Base-by-base conservation (phyloP, 2,329 filamentous ascomycete genomes). In the Ciborinia camelliae region DNA sequence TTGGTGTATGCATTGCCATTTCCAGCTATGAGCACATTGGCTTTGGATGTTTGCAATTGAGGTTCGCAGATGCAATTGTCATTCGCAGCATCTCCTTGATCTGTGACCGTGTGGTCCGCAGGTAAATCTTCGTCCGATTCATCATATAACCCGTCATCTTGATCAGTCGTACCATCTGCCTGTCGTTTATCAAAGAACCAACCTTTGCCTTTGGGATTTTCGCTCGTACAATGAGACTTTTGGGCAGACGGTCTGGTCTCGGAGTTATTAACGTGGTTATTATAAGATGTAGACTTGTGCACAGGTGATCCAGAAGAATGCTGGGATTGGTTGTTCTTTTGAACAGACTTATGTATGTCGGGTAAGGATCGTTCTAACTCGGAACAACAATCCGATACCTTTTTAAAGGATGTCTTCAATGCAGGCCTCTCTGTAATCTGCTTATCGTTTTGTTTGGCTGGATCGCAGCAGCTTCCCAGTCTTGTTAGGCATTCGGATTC, bases 51-150 rank as follows among this genome's bases (percentile, higher is more conserved):
- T 55, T 39, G 50, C 9, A 45, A 4, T 10, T 35, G 41, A 35
- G 28, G 28, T 26, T 59, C 41, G 30, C 39, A 54, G n/a, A 14
- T 39, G 12, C n/a, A 58, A 14, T 52, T 50, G n/a, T 67, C 64
- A 37, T 66, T 39, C n/a, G 59, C 30, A 32, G 51, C 63, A 63
- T 65, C 65, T 45, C 63, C 63, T 55, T 67, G 65, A 23, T 39
- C 51, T 12, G 23, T 10, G 23, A n/a, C 18, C n/a, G 23, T n/a
- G 12, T 55, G 30, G 10, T 28, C 39, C 10, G 39, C 23, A 26
- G 39, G 23, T 2, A 35, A 7, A 20, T 39, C 61, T 39, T 35
- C 51, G 7, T 63, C 14, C 12, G 30, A 45, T 12, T 47, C 50
- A 7, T 35, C 39, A 32, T 45, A 63, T 37, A 57, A 35, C 32